Conservation (phyloP, 148 eudicot genomes). For the Vaccinium myrtillus region DNA sequence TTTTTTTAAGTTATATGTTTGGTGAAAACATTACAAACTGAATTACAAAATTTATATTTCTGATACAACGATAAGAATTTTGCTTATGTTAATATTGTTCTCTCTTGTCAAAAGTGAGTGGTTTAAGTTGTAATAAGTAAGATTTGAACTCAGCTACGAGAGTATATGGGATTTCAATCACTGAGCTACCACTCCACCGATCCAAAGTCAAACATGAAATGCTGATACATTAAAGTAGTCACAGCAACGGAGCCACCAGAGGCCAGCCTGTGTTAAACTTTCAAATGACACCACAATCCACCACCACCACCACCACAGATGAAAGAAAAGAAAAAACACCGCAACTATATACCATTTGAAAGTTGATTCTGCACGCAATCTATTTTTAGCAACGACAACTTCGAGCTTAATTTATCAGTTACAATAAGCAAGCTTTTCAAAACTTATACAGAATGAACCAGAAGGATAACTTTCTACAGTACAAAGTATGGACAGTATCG, state of each 20-base stretch:
- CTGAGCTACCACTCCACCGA: no score
- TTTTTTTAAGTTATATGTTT: no score
- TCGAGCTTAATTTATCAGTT: background rate
- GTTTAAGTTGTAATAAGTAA: no score
- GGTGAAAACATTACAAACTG: no score
- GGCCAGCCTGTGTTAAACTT: background rate
- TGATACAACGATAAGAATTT: no score
- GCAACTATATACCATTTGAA: slow-evolving; percentile 12
- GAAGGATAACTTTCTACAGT: background rate
- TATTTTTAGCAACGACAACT: background rate
- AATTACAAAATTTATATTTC: no score
- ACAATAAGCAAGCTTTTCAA: background rate
- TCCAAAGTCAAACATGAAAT: no score
- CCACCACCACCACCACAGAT: background rate
- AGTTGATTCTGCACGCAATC: background rate
- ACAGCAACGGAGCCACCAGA: background rate
- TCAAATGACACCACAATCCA: background rate
- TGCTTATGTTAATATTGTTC: no score
- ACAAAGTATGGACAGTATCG: slow-evolving; percentile 9
- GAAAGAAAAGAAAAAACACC: background rate
- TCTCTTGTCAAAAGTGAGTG: no score
- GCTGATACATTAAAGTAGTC: background rate
- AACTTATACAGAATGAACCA: background rate
- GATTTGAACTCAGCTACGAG: no score
- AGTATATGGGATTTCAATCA: no score